phyloP scores from a whole-genome alignment of 768 basidiomycete genomes.

The Termitomyces titanicus region DNA sequence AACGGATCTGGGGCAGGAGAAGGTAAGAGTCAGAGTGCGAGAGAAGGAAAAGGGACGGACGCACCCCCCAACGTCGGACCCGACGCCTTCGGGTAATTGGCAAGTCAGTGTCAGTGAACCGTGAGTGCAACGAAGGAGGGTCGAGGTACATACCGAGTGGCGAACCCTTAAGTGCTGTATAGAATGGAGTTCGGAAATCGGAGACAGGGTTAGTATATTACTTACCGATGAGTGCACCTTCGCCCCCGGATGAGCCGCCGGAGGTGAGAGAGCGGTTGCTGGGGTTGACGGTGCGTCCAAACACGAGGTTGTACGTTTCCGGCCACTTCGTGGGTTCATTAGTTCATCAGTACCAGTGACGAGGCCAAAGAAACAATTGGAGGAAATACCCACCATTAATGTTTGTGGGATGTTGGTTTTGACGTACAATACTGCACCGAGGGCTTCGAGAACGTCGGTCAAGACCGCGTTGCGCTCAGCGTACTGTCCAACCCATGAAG shows the following conservation, averaged over 20 bases:
- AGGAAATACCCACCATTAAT: slow-evolving; percentile 48
- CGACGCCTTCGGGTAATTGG: slow-evolving; percentile 35
- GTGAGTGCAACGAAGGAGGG: not conserved
- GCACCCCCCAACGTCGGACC: slow-evolving; percentile 80
- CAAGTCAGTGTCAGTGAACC: not conserved
- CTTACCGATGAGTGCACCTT: slow-evolving; percentile 68
- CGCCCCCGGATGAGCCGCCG: slow-evolving; percentile 86
- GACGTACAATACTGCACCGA: slow-evolving; percentile 70
- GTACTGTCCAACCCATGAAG: slow-evolving; percentile 63
- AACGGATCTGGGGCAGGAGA: slow-evolving; percentile 48
- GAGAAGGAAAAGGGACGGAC: not conserved
- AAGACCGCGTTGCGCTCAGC: slow-evolving; percentile 59
- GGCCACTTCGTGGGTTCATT: too few relatives aligned
- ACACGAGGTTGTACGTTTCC: slow-evolving; percentile 77
- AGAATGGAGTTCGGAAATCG: not conserved
- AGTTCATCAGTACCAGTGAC: not conserved
- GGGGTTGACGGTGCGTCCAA: slow-evolving; percentile 77
- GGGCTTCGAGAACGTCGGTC: slow-evolving; percentile 59
- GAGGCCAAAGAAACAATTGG: not conserved
- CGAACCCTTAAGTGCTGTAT: slow-evolving; percentile 39
- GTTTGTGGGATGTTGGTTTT: slow-evolving; percentile 79
- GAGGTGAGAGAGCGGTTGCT: slow-evolving; percentile 64
- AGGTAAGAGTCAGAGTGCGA: not conserved
- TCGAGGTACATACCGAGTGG: slow-evolving; percentile 34
- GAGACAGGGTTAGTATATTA: slow-evolving; percentile 8